A percentile compares a stretch with the other conserved stretches of the same genome.
Conservation (phyloP, 2,329 filamentous ascomycete species). For the Hypoxylon sp. region DNA sequence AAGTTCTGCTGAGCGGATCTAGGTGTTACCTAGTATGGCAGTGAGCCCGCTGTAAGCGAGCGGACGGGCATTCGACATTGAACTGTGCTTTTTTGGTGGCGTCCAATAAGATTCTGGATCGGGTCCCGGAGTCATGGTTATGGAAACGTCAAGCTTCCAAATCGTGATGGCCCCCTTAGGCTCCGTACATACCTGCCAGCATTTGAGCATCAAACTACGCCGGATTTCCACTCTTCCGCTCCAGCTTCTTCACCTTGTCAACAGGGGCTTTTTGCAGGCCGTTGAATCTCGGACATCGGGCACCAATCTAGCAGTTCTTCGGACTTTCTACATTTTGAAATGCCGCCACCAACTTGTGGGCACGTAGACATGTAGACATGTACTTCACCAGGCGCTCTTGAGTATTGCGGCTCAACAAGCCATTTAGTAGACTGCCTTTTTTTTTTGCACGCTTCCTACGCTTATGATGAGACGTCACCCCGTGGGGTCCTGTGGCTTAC, state of each 20-base stretch:
- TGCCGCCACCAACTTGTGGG: background rate
- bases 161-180: conserved; percentile 8
- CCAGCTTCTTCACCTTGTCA: background rate
- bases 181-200: background rate
- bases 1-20: conserved; percentile 4
- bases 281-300: conserved; percentile 10
- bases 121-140: conserved; percentile 40
- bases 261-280: conserved; percentile 9
- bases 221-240: background rate
- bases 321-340: background rate
- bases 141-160: conserved; percentile 40
- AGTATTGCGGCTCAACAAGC: conserved; percentile 30
- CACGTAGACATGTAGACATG: background rate
- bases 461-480: conserved; percentile 15
- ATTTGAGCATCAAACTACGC: background rate
- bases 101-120: conserved; percentile 37
- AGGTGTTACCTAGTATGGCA: conserved; percentile 30
- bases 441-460: background rate
- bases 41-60: conserved; percentile 33
- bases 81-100: conserved; percentile 35
- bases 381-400: background rate
- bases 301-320: conserved; percentile 6
- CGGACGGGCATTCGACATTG: conserved; percentile 21
- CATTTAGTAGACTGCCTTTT: background rate
- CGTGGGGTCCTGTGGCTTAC: conserved; percentile 18